Conservation (phyloP, 805 yeast genomes). For the Starmera caribaea region DNA sequence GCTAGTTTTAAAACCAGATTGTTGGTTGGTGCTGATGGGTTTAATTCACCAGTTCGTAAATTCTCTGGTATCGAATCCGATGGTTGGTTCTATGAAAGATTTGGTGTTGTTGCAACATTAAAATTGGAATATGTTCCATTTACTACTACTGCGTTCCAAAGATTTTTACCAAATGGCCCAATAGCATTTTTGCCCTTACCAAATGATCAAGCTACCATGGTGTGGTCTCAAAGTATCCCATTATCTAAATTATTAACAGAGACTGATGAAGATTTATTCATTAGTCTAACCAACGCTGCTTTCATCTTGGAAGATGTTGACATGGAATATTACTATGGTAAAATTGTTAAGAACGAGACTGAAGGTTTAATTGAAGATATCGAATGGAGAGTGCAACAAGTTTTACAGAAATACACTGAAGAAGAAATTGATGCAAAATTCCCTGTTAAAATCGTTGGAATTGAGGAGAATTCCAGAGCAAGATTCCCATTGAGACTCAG, state of each 20-base stretch:
- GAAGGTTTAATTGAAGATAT: constrained; percentile 56
- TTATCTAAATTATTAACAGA: constrained; percentile 52
- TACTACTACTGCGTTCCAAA: constrained; percentile 80
- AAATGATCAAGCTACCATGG: constrained; percentile 77
- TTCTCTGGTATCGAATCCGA: constrained; percentile 75
- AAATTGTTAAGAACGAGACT: constrained; percentile 25
- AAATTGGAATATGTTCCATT: constrained; percentile 64
- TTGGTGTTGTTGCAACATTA: constrained; percentile 90
- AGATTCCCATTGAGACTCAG: constrained; percentile 81
- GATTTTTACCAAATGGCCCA: constrained; percentile 89
- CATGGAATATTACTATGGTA: constrained; percentile 53
- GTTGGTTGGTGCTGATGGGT: constrained; percentile 94
- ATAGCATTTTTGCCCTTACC: constrained; percentile 87
- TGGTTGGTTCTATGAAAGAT: constrained; percentile 86
- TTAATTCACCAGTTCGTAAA: constrained; percentile 82
- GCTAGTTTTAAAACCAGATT: constrained; percentile 54
- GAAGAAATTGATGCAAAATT: constrained; percentile 45
- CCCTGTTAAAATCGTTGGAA: constrained; percentile 57
- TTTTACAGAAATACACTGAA: constrained; percentile 24
- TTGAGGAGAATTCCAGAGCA: constrained; percentile 63
- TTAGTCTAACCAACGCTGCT: constrained; percentile 74
- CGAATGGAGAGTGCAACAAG: constrained; percentile 52
- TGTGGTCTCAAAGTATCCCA: constrained; percentile 85
- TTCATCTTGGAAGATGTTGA: constrained; percentile 73
- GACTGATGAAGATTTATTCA: constrained; percentile 52